Percentiles rank a stretch among this genome's conserved stretches.
These are phyloP conservation scores for Yueomyces sp. DNA, from an alignment of 805 yeast genomes.

Conservation along the genomic window DNA sequence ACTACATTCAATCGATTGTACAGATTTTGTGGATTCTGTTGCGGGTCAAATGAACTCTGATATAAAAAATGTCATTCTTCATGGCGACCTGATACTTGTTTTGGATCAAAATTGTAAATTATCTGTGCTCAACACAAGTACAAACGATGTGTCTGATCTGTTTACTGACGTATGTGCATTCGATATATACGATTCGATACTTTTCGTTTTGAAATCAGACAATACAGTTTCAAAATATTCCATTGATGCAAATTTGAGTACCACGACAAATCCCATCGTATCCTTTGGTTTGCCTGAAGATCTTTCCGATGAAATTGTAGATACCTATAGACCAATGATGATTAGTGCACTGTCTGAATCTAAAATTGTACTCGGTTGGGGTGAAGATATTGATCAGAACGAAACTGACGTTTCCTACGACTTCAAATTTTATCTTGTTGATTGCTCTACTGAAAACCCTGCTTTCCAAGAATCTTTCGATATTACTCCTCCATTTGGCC, in stretches of 20 bases:
- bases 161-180: not conserved
- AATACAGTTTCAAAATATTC: not conserved
- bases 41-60: not conserved
- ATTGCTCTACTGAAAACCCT: not conserved
- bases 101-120: not conserved
- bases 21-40: not conserved
- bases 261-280: not conserved
- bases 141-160: not conserved
- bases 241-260: not conserved
- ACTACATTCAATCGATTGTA: too few relatives aligned
- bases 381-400: conserved; percentile 14
- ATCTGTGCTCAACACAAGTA: not conserved
- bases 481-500: conserved; percentile 40
- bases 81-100: not conserved
- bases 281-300: conserved; percentile 19
- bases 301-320: conserved; percentile 14
- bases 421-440: conserved; percentile 15
- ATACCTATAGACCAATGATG: conserved; percentile 19
- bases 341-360: conserved; percentile 11
- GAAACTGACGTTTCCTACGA: conserved; percentile 17
- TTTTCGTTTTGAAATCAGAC: not conserved
- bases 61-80: not conserved
- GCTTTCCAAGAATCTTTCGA: conserved; percentile 27
- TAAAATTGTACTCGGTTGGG: conserved; percentile 17
- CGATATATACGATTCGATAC: not conserved